Conservation (phyloP, 2,329 filamentous ascomycete genomes). For the Rutstroemia sp. region DNA sequence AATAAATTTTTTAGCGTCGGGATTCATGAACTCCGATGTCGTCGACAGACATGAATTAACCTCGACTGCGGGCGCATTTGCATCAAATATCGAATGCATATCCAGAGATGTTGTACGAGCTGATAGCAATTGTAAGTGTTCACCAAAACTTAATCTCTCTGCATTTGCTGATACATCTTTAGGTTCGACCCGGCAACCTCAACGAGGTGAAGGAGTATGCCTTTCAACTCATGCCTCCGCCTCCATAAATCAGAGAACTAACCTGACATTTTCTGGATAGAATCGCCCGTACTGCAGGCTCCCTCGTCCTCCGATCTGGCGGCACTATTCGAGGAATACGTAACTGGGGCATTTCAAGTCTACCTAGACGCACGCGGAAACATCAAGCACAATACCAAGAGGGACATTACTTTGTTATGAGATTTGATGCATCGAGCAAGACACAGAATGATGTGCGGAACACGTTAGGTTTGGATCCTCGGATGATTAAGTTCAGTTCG, state of each 20-base stretch:
- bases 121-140: constrained; percentile 80
- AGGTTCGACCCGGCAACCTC: constrained; percentile 90
- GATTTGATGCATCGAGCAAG: constrained; percentile 72
- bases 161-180: constrained; percentile 17
- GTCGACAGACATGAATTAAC: background rate
- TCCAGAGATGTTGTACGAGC: constrained; percentile 83
- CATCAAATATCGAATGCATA: constrained; percentile 14
- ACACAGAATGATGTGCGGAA: constrained; percentile 69
- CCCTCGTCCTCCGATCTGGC: constrained; percentile 71
- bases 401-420: constrained; percentile 97
- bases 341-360: constrained; percentile 91
- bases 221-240: constrained; percentile 15
- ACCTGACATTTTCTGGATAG: constrained; percentile 38
- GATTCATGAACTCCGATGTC: too few species aligned
- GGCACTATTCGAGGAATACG: constrained; percentile 87
- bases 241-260: background rate
- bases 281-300: constrained; percentile 80
- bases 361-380: constrained; percentile 71
- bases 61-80: background rate
- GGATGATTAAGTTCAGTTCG: constrained; percentile 79
- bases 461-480: constrained; percentile 76
- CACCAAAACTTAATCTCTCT: background rate
- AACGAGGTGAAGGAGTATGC: constrained; percentile 90
- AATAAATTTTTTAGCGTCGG: constrained; percentile 9
- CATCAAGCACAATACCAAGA: constrained; percentile 77